Evolutionary conservation across 495 filamentous ascomycete species (phyloP).

Genomic region (Hypoxylon subgilvum): DNA sequence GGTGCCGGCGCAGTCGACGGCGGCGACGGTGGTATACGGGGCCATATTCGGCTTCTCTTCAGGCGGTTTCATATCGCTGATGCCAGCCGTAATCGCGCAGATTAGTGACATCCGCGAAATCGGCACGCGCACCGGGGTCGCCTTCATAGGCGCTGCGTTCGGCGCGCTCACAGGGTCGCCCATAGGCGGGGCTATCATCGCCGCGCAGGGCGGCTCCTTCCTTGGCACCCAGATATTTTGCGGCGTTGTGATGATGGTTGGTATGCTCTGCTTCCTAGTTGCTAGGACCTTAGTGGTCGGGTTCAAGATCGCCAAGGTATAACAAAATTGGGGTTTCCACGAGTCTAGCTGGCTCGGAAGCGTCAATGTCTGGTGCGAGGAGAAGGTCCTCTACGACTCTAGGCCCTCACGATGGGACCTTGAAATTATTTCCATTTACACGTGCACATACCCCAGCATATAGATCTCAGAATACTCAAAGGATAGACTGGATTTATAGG

Average conservation of each 20-base stretch:
- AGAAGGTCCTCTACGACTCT: background rate
- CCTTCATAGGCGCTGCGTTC: conserved; percentile 67
- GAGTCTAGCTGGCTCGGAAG: no score
- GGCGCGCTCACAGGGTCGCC: conserved; percentile 73
- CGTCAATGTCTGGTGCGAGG: background rate
- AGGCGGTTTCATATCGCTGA: conserved; percentile 72
- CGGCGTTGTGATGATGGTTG: conserved; percentile 61
- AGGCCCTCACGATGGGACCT: no score
- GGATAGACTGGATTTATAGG: no score
- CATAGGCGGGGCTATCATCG: conserved; percentile 73
- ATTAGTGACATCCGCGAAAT: conserved; percentile 76
- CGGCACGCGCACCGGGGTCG: conserved; percentile 71
- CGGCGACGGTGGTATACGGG: conserved; percentile 68
- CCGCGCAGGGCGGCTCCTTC: conserved; percentile 60
- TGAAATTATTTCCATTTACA: no score
- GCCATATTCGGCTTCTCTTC: conserved; percentile 75
- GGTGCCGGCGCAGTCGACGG: conserved; percentile 64
- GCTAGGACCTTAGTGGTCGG: background rate
- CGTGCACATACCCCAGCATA: no score
- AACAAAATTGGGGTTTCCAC: background rate
- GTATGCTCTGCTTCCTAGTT: background rate
- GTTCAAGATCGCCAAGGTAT: background rate
- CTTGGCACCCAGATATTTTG: conserved; percentile 69
- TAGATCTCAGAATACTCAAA: no score
- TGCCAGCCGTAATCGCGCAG: conserved; percentile 65